Evolutionary conservation across 768 basidiomycete species (phyloP), one percentile per base, ranked within the genome.

Genomic region (Panus rudis): DNA sequence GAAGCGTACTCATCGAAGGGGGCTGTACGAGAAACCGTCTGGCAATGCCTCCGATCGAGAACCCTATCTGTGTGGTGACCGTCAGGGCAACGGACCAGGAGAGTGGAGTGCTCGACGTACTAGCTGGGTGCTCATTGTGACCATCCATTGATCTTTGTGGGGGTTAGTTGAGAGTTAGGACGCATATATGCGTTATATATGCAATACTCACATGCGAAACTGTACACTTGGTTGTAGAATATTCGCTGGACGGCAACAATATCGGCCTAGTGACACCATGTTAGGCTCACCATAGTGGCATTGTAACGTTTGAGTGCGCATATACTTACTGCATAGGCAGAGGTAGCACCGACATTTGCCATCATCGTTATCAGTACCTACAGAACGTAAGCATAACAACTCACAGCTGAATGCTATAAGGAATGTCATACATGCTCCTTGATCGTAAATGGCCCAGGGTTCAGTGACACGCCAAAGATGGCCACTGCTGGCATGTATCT

Each of bases 1-100:
- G n/a, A n/a, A n/a, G n/a, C 50, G 31, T 33, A 59, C 58, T 83
- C 84, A 67, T 62, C 24, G 60, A 61, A 3, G 61, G 76, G 50
- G 68, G 89, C 51, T 52, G 77, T 56, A 67, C 87, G 28, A 90
- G 72, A 71, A 89, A 89, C 8, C 87, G 79, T 23, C 82, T 76
- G 5, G 74, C 72, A 27, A 85, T 63, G 12, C 86, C 85, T 33
- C 87, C 88, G 43, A 89, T 78, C 4, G 85, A 88, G 67, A 90
- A 90, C 11, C 89, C 86, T 41, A 89, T 86, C 33, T 51, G 48
- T 51, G 57, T 34, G 19, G 22, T 4, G 39, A 17, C 38, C 37
- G 35, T 26, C 17, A 30, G n/a, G n/a, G n/a, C n/a, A n/a, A n/a
- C n/a, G n/a, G n/a, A n/a, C n/a, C n/a, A n/a, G n/a, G n/a, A n/a